phyloP scores from a whole-genome alignment of 768 basidiomycete species.

The Boletus vermiculosoides region DNA sequence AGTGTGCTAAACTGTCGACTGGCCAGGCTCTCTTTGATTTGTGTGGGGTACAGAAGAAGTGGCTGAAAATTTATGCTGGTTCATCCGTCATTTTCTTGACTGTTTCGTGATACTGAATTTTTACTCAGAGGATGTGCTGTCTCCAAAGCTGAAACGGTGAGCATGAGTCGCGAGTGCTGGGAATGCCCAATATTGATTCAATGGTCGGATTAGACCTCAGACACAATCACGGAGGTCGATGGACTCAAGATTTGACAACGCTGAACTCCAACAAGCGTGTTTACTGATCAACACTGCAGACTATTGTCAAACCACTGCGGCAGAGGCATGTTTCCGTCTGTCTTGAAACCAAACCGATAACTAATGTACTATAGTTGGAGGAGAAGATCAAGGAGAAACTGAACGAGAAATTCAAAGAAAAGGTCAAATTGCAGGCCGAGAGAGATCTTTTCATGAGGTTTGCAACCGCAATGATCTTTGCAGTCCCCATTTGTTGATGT shows the following conservation, averaged over 20 bases:
- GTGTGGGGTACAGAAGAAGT: constrained; percentile 82
- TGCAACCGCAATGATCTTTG: constrained; percentile 1
- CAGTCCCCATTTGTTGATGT: not conserved
- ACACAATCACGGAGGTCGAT: constrained; percentile 59
- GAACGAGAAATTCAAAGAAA: constrained; percentile 70
- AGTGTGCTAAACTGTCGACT: constrained; percentile 87
- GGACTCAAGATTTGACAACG: constrained; percentile 75
- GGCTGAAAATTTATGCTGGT: constrained; percentile 94
- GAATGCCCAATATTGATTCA: not conserved
- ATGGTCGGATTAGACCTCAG: constrained; percentile 37
- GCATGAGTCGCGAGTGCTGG: constrained; percentile 4
- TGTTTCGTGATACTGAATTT: not conserved
- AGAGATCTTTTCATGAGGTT: constrained; percentile 90
- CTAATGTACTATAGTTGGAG: constrained; percentile 61
- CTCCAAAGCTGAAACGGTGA: constrained; percentile 71
- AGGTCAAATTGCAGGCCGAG: constrained; percentile 80
- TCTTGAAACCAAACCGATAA: not conserved
- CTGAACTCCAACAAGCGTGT: constrained; percentile 78
- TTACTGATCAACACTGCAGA: constrained; percentile 96
- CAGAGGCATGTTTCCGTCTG: constrained; percentile 54
- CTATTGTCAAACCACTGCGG: constrained; percentile 90
- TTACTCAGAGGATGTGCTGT: constrained; percentile 78
- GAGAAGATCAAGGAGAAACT: constrained; percentile 87
- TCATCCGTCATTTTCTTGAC: constrained; percentile 17
- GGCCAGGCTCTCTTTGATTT: constrained; percentile 83